Evolutionary conservation across 2,329 filamentous ascomycete genomes (phyloP).

Genomic region (Cadophora sp.): DNA sequence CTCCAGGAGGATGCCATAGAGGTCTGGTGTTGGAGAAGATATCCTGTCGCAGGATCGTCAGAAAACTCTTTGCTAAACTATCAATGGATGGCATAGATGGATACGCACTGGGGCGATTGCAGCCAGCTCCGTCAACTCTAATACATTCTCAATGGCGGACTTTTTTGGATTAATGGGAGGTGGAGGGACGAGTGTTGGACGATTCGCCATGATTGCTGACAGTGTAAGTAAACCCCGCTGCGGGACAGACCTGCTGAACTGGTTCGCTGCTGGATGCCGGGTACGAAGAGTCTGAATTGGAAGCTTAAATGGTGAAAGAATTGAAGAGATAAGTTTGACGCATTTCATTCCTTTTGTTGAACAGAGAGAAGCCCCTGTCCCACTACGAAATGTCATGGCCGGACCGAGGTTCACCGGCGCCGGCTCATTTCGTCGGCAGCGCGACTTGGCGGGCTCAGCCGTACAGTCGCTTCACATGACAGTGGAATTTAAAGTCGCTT

Average conservation of each 20-base stretch:
- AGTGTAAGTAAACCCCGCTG: not conserved
- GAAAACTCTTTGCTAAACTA: not conserved
- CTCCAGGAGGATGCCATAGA: conserved; percentile 90
- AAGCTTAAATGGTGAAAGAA: not conserved
- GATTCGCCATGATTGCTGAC: conserved; percentile 39
- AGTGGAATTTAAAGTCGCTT: not conserved
- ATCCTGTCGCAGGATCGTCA: conserved; percentile 58
- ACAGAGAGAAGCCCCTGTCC: not conserved
- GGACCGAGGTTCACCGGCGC: conserved; percentile 14
- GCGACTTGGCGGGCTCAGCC: conserved; percentile 10
- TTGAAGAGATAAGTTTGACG: conserved; percentile 8
- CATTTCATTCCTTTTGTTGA: conserved; percentile 25
- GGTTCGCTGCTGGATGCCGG: not conserved
- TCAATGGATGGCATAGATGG: not conserved
- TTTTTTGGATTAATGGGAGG: conserved; percentile 75
- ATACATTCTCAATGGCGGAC: conserved; percentile 85
- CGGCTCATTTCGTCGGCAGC: conserved; percentile 9
- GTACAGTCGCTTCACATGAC: conserved; percentile 11
- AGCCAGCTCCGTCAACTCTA: conserved; percentile 82
- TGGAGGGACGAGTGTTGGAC: conserved; percentile 73
- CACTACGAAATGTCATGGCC: not conserved
- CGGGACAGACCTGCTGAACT: not conserved
- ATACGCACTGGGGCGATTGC: conserved; percentile 74
- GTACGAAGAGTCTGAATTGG: not conserved
- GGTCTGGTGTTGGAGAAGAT: conserved; percentile 94